These are phyloP conservation scores for Buddleja alternifolia DNA, from an alignment of 257 asterid species.

Conservation along the genomic window DNA sequence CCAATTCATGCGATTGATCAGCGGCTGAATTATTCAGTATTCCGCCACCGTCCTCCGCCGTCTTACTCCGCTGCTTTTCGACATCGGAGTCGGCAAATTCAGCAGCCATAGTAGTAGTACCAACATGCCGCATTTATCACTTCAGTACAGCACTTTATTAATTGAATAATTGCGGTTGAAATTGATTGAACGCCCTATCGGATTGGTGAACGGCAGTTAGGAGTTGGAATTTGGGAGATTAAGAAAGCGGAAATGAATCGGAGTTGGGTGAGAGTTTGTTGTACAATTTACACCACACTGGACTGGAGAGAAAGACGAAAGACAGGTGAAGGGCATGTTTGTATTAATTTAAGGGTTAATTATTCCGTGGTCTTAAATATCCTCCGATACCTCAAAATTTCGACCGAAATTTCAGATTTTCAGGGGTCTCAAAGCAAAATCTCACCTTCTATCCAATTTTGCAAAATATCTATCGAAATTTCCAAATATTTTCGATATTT, in stretches of 20 bases:
- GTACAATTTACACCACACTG: constrained; percentile 31
- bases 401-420: too few relatives aligned
- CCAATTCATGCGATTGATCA: constrained; percentile 36
- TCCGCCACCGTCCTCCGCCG: constrained; percentile 19
- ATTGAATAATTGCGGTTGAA: constrained; percentile 5
- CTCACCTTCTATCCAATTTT: too few relatives aligned
- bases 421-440: too few relatives aligned
- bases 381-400: too few relatives aligned
- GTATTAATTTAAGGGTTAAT: too few relatives aligned
- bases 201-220: neutral
- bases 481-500: too few relatives aligned
- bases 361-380: too few relatives aligned
- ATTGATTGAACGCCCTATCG: neutral
- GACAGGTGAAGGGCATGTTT: neutral
- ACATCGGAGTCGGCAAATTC: constrained; percentile 32
- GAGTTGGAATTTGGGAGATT: constrained; percentile 2
- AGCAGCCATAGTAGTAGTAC: constrained; percentile 26
- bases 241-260: constrained; percentile 7
- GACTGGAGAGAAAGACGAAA: neutral
- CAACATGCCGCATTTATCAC: constrained; percentile 40
- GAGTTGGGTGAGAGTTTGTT: constrained; percentile 39
- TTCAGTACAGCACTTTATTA: neutral
- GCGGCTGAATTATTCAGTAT: constrained; percentile 18
- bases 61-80: constrained; percentile 32
- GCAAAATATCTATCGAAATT: too few relatives aligned